phyloP scores from a whole-genome alignment of 2,329 filamentous ascomycete species.

The Aspergillus fumigatus region DNA sequence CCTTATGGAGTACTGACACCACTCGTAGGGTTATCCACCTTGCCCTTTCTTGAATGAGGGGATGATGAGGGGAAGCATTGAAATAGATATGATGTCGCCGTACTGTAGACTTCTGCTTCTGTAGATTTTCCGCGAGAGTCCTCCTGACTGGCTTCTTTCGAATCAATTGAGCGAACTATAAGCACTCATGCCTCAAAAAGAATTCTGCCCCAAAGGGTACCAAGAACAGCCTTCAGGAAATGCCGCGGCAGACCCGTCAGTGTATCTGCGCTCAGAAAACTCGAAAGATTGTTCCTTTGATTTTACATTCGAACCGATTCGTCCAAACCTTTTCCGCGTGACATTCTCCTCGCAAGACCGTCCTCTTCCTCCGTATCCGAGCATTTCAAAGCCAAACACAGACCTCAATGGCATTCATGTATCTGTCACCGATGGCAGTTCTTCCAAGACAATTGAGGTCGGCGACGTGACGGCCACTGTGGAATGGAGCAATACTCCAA shows the following conservation, averaged over 20 bases:
- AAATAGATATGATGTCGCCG: slow-evolving; percentile 13
- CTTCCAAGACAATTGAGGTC: slow-evolving; percentile 43
- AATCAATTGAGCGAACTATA: background rate
- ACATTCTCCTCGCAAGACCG: slow-evolving; percentile 61
- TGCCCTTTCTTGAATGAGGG: background rate
- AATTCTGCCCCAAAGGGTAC: slow-evolving; percentile 40
- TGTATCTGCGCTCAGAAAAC: slow-evolving; percentile 43
- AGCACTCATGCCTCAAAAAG: slow-evolving; percentile 47
- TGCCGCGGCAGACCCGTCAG: slow-evolving; percentile 10
- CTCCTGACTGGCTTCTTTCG: background rate
- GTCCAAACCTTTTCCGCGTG: slow-evolving; percentile 62
- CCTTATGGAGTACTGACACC: slow-evolving; percentile 2
- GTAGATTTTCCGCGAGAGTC: background rate
- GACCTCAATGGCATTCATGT: slow-evolving; percentile 31
- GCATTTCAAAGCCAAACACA: slow-evolving; percentile 45
- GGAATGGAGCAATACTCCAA: slow-evolving; percentile 55
- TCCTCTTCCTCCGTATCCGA: slow-evolving; percentile 62
- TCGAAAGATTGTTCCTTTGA: slow-evolving; percentile 41
- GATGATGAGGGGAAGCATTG: slow-evolving; percentile 6
- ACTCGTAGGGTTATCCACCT: background rate
- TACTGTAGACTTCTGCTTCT: background rate
- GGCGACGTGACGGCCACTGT: slow-evolving; percentile 52
- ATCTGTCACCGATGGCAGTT: slow-evolving; percentile 28
- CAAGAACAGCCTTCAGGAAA: slow-evolving; percentile 24
- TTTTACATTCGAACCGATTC: slow-evolving; percentile 61